phyloP scores from a whole-genome alignment of 371 early-diverging fungal genomes.

The Mucor plumbeus region DNA sequence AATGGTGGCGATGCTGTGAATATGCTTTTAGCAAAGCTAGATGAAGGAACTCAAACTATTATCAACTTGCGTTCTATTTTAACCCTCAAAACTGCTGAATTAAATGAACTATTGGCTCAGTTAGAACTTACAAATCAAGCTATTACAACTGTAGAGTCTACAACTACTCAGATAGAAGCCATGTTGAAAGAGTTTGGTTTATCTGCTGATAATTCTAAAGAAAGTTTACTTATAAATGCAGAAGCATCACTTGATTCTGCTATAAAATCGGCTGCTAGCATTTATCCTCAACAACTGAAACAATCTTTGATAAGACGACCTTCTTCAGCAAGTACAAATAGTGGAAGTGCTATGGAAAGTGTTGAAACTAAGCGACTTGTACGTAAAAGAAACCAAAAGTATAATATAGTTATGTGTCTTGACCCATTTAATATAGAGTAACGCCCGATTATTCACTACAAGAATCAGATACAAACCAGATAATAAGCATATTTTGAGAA shows the following conservation, averaged over 20 bases:
- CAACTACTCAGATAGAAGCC: conserved; percentile 49
- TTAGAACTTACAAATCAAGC: conserved; percentile 54
- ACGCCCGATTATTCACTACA: conserved; percentile 28
- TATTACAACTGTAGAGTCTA: conserved; percentile 47
- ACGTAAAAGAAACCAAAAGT: background rate
- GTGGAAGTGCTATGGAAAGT: conserved; percentile 27
- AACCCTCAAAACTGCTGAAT: conserved; percentile 55
- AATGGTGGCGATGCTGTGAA: conserved; percentile 29
- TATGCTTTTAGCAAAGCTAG: conserved; percentile 36
- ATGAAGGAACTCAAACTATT: conserved; percentile 52
- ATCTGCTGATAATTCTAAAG: conserved; percentile 27
- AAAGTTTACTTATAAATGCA: conserved; percentile 44
- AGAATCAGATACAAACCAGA: conserved; percentile 54
- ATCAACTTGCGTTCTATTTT: conserved; percentile 53
- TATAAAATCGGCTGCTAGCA: conserved; percentile 48
- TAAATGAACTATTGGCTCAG: conserved; percentile 54
- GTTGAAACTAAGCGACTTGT: conserved; percentile 28
- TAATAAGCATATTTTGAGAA: conserved; percentile 50
- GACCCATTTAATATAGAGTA: conserved; percentile 18
- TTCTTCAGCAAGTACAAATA: conserved; percentile 37
- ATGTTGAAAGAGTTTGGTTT: conserved; percentile 53
- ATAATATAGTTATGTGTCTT: background rate
- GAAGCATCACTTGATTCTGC: conserved; percentile 53
- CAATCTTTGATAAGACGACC: conserved; percentile 21
- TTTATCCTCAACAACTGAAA: conserved; percentile 35